phyloP scores from a whole-genome alignment of 1,284 basidiomycete species.

The Neolentinus lepideus region DNA sequence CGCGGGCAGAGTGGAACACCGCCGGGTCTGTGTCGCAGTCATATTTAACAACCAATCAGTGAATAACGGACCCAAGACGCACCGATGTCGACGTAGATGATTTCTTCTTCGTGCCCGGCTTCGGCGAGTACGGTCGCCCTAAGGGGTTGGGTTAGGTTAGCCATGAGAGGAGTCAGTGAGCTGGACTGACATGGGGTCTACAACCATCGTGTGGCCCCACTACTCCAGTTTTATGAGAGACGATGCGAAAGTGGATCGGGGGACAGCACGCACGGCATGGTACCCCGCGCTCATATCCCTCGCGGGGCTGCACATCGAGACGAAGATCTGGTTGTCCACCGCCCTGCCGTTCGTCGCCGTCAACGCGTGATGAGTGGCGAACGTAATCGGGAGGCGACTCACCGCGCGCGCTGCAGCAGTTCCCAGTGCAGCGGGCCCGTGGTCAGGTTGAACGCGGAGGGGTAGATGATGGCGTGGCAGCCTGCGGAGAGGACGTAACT shows the following conservation, averaged over 20 bases:
- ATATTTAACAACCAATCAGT: no score
- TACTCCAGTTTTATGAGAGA: conserved; percentile 20
- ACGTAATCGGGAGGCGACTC: conserved; percentile 10
- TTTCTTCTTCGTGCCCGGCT: conserved; percentile 75
- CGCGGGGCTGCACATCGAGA: conserved; percentile 94
- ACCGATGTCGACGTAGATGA: conserved; percentile 81
- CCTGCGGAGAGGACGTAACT: conserved; percentile 36
- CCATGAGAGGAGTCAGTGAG: background rate
- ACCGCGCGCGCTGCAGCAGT: conserved; percentile 83
- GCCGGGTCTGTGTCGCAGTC: conserved; percentile 53
- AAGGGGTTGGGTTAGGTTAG: conserved; percentile 10
- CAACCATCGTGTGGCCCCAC: conserved; percentile 89
- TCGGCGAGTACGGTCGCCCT: conserved; percentile 82
- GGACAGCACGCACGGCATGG: conserved; percentile 63
- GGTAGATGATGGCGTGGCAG: conserved; percentile 88
- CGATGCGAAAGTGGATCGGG: background rate
- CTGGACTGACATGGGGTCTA: conserved; percentile 75
- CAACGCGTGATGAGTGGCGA: no score
- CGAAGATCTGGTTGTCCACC: conserved; percentile 93
- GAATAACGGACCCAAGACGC: conserved; percentile 25
- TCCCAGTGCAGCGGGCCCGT: conserved; percentile 98
- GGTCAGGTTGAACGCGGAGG: conserved; percentile 84
- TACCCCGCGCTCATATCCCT: conserved; percentile 77
- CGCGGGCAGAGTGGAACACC: conserved; percentile 60
- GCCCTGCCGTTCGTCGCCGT: no score